Evolutionary conservation across 768 basidiomycete genomes (phyloP).

Genomic region (Tylopilus vinaceipallidus): DNA sequence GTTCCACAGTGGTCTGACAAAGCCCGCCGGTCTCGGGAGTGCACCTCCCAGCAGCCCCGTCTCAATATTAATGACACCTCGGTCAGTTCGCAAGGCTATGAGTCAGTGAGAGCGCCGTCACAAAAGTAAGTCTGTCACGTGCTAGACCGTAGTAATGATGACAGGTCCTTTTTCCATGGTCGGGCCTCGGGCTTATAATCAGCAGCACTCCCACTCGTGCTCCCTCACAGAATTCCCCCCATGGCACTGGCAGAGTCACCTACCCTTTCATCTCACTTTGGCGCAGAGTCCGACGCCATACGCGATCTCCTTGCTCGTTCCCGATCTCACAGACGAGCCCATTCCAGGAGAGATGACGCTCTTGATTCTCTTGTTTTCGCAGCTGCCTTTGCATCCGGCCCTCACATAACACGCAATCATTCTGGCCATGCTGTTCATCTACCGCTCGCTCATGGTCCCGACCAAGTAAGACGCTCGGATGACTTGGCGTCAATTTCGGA

Average conservation of each 20-base stretch:
- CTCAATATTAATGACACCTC: neutral
- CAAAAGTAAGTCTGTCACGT: slow-evolving; percentile 5
- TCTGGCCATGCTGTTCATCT: slow-evolving; percentile 75
- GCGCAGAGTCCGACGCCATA: slow-evolving; percentile 50
- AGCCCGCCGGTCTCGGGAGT: neutral
- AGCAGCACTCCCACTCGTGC: neutral
- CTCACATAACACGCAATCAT: slow-evolving; percentile 82
- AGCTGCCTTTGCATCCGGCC: slow-evolving; percentile 69
- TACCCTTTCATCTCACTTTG: slow-evolving; percentile 25
- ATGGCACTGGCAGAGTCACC: slow-evolving; percentile 34
- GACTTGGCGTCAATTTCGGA: slow-evolving; percentile 36
- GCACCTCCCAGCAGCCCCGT: neutral
- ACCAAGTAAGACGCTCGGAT: slow-evolving; percentile 51
- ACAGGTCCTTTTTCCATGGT: neutral
- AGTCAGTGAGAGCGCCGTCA: neutral
- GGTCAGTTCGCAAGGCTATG: neutral
- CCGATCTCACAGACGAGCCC: slow-evolving; percentile 37
- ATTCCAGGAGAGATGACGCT: slow-evolving; percentile 61
- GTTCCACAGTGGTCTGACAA: too few species aligned
- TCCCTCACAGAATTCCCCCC: neutral
- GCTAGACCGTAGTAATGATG: neutral
- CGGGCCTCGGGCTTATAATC: slow-evolving; percentile 8
- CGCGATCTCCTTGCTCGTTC: slow-evolving; percentile 66
- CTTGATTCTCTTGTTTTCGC: slow-evolving; percentile 81
- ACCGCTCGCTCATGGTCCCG: slow-evolving; percentile 44